Conservation (phyloP, 352 stramenopile genomes). For the Phytophthora boehmeriae region DNA sequence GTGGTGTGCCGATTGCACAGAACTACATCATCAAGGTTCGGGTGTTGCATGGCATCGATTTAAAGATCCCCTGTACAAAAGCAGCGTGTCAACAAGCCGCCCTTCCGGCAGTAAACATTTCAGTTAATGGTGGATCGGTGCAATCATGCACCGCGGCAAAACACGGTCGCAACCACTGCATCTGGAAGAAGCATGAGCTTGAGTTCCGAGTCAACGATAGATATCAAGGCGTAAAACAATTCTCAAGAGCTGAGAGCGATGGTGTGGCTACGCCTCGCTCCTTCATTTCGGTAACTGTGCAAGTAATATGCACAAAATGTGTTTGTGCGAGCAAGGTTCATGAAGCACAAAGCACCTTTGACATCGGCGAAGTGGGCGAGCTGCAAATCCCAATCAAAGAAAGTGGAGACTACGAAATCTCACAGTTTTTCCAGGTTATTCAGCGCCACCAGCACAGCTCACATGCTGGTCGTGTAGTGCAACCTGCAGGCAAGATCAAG, state of each 20-base stretch:
- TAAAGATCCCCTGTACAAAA: slow-evolving; percentile 16
- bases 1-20: neutral
- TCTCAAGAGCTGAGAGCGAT: neutral
- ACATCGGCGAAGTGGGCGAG: slow-evolving; percentile 35
- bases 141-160: slow-evolving; percentile 26
- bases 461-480: slow-evolving; percentile 4
- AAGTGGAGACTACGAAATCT: slow-evolving; percentile 31
- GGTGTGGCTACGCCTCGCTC: neutral
- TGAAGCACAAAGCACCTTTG: neutral
- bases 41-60: slow-evolving; percentile 26
- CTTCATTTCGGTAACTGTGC: slow-evolving; percentile 25
- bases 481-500: slow-evolving; percentile 43
- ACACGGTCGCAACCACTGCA: slow-evolving; percentile 40
- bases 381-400: slow-evolving; percentile 25
- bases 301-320: slow-evolving; percentile 12
- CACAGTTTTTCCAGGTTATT: slow-evolving; percentile 38
- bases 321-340: slow-evolving; percentile 2
- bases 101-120: slow-evolving; percentile 11
- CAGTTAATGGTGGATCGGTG: slow-evolving; percentile 10
- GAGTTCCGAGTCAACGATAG: slow-evolving; percentile 13
- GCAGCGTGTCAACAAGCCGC: slow-evolving; percentile 12
- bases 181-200: slow-evolving; percentile 37
- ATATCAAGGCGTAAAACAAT: neutral
- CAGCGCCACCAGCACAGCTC: slow-evolving; percentile 7
- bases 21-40: slow-evolving; percentile 27